These are phyloP conservation scores for Aspergillus flavus DNA, from an alignment of 2,329 filamentous ascomycete genomes.

Conservation along the genomic window DNA sequence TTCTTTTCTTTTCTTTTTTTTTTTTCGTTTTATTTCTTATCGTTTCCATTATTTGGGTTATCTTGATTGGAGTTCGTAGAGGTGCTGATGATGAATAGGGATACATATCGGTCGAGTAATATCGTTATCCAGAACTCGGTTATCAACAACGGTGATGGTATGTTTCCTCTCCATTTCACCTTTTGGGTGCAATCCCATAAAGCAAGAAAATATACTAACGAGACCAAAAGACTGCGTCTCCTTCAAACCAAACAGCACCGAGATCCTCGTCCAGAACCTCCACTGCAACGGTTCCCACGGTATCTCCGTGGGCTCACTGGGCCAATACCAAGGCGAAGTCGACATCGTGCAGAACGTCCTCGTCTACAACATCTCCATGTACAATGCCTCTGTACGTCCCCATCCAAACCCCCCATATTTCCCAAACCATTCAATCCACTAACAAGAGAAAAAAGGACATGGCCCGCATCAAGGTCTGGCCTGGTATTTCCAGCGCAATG, in stretches of 20 bases:
- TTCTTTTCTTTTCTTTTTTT: neutral
- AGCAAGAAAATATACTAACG: neutral
- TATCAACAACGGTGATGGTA: slow-evolving; percentile 65
- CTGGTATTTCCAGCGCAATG: slow-evolving; percentile 57
- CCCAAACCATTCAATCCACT: slow-evolving; percentile 40
- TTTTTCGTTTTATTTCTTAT: neutral
- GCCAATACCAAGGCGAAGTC: slow-evolving; percentile 65
- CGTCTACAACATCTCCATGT: slow-evolving; percentile 63
- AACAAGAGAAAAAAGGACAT: slow-evolving; percentile 50
- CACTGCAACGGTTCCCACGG: slow-evolving; percentile 71
- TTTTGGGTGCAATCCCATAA: too few relatives aligned
- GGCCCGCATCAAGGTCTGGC: slow-evolving; percentile 76
- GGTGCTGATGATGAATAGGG: slow-evolving; percentile 22
- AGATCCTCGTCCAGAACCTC: slow-evolving; percentile 68
- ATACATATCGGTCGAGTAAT: slow-evolving; percentile 57
- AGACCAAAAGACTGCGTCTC: slow-evolving; percentile 63
- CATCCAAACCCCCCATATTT: slow-evolving; percentile 25
- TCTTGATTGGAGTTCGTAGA: too few relatives aligned
- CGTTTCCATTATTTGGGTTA: neutral
- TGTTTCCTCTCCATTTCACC: neutral
- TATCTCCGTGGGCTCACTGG: slow-evolving; percentile 71
- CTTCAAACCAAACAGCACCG: slow-evolving; percentile 73
- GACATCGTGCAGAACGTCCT: slow-evolving; percentile 72
- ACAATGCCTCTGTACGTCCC: slow-evolving; percentile 50
- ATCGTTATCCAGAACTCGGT: slow-evolving; percentile 69